A percentile compares a stretch with the other conserved stretches of the same genome.
Evolutionary conservation across 257 asterid genomes (phyloP).

Genomic region (Solanum paucissectum): DNA sequence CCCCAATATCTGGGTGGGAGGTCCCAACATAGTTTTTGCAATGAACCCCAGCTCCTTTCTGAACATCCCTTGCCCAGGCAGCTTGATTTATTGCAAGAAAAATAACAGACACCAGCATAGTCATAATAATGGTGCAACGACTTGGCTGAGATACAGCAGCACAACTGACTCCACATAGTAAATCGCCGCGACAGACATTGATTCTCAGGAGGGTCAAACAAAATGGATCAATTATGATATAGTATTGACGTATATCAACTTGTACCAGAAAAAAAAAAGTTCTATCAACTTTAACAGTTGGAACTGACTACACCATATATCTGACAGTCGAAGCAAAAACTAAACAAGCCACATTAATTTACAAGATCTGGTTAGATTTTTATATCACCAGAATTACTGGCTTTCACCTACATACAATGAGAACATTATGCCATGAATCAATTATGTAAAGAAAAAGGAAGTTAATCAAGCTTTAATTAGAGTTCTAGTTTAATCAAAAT

Average conservation of each 20-base stretch:
- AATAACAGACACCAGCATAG: background rate
- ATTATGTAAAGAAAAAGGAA: background rate
- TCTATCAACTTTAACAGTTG: background rate
- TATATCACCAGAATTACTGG: background rate
- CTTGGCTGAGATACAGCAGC: background rate
- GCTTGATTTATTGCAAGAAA: background rate
- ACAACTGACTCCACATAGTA: background rate
- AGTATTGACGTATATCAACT: background rate
- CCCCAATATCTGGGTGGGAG: background rate
- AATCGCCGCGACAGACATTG: background rate
- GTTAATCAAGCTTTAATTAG: background rate
- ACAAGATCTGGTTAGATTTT: background rate
- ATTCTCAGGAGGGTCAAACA: background rate
- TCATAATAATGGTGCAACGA: background rate
- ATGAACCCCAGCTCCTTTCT: background rate
- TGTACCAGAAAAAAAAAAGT: background rate
- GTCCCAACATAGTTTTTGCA: background rate
- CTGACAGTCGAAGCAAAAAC: background rate
- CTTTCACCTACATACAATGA: background rate
- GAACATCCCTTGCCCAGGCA: background rate
- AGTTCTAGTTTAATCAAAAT: background rate
- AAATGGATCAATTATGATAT: background rate
- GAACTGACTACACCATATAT: background rate
- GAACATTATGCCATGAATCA: background rate
- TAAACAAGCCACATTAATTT: background rate